Percentiles rank a stretch among this genome's conserved stretches.
Evolutionary conservation across 2,329 filamentous ascomycete species (phyloP).

Genomic region (Cytospora piceae): DNA sequence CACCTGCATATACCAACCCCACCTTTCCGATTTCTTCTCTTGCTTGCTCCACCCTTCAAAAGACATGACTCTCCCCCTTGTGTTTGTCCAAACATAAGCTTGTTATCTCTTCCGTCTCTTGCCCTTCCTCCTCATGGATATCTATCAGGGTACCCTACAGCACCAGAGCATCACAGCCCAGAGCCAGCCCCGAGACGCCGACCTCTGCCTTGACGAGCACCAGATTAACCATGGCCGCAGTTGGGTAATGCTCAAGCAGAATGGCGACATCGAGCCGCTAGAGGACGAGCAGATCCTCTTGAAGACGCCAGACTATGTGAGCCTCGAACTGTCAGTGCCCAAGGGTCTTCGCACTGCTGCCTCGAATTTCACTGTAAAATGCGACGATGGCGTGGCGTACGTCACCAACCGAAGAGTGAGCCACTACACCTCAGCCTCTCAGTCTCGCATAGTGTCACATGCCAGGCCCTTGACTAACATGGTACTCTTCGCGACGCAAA

Average conservation of each 20-base stretch:
- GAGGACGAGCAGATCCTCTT: slow-evolving; percentile 82
- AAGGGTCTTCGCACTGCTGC: slow-evolving; percentile 63
- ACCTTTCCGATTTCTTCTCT: slow-evolving; percentile 19
- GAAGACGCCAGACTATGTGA: slow-evolving; percentile 78
- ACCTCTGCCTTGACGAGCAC: slow-evolving; percentile 40
- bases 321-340: slow-evolving; percentile 73
- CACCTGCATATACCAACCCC: slow-evolving; percentile 14
- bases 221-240: slow-evolving; percentile 61
- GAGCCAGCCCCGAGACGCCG: slow-evolving; percentile 48
- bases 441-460: neutral
- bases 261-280: slow-evolving; percentile 77
- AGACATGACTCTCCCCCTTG: slow-evolving; percentile 4
- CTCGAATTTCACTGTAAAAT: slow-evolving; percentile 69
- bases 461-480: neutral
- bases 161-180: slow-evolving; percentile 45
- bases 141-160: slow-evolving; percentile 25
- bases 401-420: slow-evolving; percentile 84
- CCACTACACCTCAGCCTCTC: slow-evolving; percentile 26
- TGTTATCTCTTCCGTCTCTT: slow-evolving; percentile 25
- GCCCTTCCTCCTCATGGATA: slow-evolving; percentile 17
- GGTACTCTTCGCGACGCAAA: slow-evolving; percentile 42
- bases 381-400: slow-evolving; percentile 74
- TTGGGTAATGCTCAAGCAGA: slow-evolving; percentile 90
- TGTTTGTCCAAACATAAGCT: slow-evolving; percentile 4
- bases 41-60: slow-evolving; percentile 7